These are phyloP conservation scores for Fusarium pseudoanthophilum DNA, from an alignment of 2,329 filamentous ascomycete species.

Conservation along the genomic window DNA sequence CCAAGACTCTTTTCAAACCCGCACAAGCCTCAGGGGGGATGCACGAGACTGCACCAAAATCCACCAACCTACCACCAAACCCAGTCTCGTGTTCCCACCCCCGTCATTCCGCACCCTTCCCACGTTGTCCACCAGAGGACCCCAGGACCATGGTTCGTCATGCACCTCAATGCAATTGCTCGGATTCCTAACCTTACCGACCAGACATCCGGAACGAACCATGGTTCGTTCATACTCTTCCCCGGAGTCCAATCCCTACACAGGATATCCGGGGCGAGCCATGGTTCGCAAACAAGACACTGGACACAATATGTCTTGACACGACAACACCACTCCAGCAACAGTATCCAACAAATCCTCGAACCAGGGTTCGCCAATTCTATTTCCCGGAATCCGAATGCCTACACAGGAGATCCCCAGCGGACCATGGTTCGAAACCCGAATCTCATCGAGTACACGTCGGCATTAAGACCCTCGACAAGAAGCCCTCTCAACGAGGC, in stretches of 20 bases:
- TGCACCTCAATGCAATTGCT: neutral
- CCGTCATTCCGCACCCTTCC: too few relatives aligned
- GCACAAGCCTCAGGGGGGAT: neutral
- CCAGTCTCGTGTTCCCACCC: neutral
- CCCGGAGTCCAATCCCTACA: too few relatives aligned
- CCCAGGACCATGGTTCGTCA: neutral
- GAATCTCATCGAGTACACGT: too few relatives aligned
- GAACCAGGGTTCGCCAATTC: too few relatives aligned
- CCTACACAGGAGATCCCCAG: too few relatives aligned
- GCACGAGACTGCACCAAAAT: neutral
- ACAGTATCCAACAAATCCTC: too few relatives aligned
- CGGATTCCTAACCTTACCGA: neutral
- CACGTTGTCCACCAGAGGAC: neutral
- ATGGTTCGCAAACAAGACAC: slow-evolving; percentile 77
- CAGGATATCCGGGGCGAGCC: slow-evolving; percentile 81
- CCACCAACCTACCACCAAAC: neutral
- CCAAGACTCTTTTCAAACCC: neutral
- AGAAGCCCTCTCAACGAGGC: too few relatives aligned
- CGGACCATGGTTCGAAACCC: too few relatives aligned
- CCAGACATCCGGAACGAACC: neutral
- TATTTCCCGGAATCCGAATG: too few relatives aligned
- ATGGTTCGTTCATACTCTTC: neutral
- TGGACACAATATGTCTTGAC: too few relatives aligned
- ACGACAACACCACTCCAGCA: too few relatives aligned
- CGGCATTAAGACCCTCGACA: too few relatives aligned